These are phyloP conservation scores for Fusarium austroafricanum DNA, from an alignment of 2,329 filamentous ascomycete species.

Conservation along the genomic window DNA sequence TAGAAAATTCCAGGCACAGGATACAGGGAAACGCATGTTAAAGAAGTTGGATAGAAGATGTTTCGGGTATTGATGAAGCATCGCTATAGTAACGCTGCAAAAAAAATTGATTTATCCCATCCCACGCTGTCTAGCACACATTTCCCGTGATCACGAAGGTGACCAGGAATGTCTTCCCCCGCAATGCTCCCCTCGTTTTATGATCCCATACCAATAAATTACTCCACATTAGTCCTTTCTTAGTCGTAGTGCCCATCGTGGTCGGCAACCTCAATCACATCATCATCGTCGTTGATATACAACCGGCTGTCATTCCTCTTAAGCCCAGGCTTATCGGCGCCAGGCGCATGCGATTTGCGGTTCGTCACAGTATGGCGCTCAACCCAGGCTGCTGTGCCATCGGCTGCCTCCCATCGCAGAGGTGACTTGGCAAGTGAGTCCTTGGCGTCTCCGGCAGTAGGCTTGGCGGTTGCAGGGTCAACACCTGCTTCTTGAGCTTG, in stretches of 20 bases:
- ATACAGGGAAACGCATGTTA: not conserved
- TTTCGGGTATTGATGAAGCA: constrained; percentile 12
- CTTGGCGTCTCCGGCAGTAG: constrained; percentile 22
- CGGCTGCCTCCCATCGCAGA: constrained; percentile 51
- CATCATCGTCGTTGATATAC: constrained; percentile 46
- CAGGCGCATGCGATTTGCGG: constrained; percentile 25
- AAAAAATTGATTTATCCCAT: constrained; percentile 3
- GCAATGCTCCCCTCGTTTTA: not conserved
- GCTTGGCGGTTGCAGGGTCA: constrained; percentile 31
- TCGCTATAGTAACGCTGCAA: constrained; percentile 19
- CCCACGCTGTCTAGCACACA: constrained; percentile 16
- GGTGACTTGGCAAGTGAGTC: constrained; percentile 43
- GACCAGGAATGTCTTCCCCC: not conserved
- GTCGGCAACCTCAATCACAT: constrained; percentile 44
- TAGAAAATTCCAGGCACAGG: not conserved
- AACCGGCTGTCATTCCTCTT: constrained; percentile 44
- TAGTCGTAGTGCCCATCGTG: constrained; percentile 45
- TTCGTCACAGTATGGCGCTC: constrained; percentile 50
- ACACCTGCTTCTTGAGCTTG: constrained; percentile 47
- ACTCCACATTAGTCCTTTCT: constrained; percentile 25
- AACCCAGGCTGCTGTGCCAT: constrained; percentile 53
- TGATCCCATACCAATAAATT: not conserved
- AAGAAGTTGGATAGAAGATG: constrained; percentile 18
- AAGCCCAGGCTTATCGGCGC: constrained; percentile 17
- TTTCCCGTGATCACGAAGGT: not conserved